Percentiles rank a stretch among this genome's conserved stretches.
Conservation (phyloP, 768 basidiomycete species). For the Cyathus striatus region DNA sequence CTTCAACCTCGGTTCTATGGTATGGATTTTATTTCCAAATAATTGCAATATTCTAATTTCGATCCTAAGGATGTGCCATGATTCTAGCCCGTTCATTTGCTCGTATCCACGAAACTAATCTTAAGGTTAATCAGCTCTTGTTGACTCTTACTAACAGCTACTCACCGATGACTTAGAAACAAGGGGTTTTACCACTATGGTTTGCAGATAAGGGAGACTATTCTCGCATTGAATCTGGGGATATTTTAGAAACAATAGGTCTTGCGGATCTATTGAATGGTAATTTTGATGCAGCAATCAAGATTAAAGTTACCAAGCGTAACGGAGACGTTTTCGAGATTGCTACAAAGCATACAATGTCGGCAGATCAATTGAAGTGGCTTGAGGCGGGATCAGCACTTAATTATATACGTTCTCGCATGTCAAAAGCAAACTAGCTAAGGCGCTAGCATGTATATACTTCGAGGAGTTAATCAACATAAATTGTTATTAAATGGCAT, state of each 20-base stretch:
- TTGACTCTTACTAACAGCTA: neutral
- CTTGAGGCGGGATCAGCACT: constrained; percentile 83
- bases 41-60: neutral
- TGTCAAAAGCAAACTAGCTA: too few relatives aligned
- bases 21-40: constrained; percentile 17
- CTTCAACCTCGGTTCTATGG: constrained; percentile 95
- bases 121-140: constrained; percentile 55
- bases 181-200: constrained; percentile 96
- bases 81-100: constrained; percentile 94
- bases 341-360: constrained; percentile 84
- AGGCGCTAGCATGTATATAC: too few relatives aligned
- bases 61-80: constrained; percentile 68
- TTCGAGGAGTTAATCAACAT: too few relatives aligned
- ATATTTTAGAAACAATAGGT: constrained; percentile 80
- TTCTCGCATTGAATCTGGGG: constrained; percentile 73
- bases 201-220: constrained; percentile 87
- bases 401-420: constrained; percentile 85
- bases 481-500: constrained; percentile 8
- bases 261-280: constrained; percentile 60
- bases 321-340: constrained; percentile 64
- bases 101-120: constrained; percentile 96
- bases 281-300: constrained; percentile 39
- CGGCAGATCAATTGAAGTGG: constrained; percentile 87
- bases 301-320: constrained; percentile 61
- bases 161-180: constrained; percentile 63